phyloP scores from a whole-genome alignment of 1,139 yeast species.

The Oligophagozyma castellii region DNA sequence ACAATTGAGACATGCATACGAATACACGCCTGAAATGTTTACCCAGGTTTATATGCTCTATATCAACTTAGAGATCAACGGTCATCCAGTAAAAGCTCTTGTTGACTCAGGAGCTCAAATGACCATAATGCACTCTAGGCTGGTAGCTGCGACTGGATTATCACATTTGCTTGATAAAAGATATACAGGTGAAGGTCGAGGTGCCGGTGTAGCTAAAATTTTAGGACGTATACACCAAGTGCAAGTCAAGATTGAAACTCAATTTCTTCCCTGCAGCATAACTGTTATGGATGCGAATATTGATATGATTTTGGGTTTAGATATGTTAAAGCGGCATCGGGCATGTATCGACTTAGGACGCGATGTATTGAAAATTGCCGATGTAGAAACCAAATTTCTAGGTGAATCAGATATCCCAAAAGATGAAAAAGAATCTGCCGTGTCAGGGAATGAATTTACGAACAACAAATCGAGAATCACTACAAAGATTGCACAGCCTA shows the following conservation, averaged over 20 bases:
- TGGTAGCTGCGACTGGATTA: conserved; percentile 65
- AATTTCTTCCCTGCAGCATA: conserved; percentile 64
- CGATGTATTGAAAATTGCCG: conserved; percentile 61
- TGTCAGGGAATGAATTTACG: background rate
- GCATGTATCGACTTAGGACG: conserved; percentile 64
- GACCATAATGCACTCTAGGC: conserved; percentile 63
- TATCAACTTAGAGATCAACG: conserved; percentile 64
- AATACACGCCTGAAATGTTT: conserved; percentile 82
- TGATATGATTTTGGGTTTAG: conserved; percentile 41
- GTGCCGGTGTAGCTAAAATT: conserved; percentile 76
- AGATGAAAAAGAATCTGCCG: conserved; percentile 7
- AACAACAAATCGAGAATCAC: conserved; percentile 5
- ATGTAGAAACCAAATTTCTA: conserved; percentile 55
- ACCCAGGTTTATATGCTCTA: conserved; percentile 74
- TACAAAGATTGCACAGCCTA: conserved; percentile 12
- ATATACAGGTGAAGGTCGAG: conserved; percentile 71
- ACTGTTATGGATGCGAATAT: conserved; percentile 68
- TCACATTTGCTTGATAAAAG: conserved; percentile 67
- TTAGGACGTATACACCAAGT: conserved; percentile 82
- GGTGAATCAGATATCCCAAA: conserved; percentile 60
- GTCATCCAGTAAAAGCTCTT: conserved; percentile 73
- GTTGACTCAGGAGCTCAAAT: conserved; percentile 95
- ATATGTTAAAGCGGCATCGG: conserved; percentile 74
- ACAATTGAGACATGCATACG: conserved; percentile 66
- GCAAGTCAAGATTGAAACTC: conserved; percentile 63